Base-by-base conservation (phyloP, 116 monocot species). In the Phalaenopsis hybrid region DNA sequence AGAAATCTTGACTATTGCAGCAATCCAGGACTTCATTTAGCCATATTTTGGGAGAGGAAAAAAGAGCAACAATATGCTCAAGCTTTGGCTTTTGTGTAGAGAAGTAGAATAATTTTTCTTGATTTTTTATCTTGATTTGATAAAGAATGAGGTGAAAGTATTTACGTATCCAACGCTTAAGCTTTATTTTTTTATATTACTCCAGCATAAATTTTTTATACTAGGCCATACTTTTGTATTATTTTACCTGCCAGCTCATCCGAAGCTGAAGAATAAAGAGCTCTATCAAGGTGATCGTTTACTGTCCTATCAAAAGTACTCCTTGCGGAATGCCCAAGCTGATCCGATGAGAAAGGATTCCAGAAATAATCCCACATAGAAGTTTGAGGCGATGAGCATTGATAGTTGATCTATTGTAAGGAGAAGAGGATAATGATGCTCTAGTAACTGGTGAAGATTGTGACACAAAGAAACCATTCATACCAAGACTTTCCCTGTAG, bases 281-380 rank as follows among this genome's bases (percentile, higher is more conserved):
- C 89, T 89, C 88, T 84, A 83, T 83, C 77, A 51, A 95, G 95
- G 79, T 99, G 95, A 18, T 92, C 90, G 23, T 51, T 81, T 15
- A 81, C 55, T 10, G 86, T 79, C 79, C 81, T 83, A 75, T 89
- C 88, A 77, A 86, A 78, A 57, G 85, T 86, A 57, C 82, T 74
- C 68, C 80, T 78, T 21, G 79, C 49, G 20, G 91, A 79, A 63
- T 90, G 93, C 9, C 80, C 89, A 83, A 90, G 90, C 20, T 78
- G 68, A 72, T 98, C 92, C 81, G 89, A 52, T 37, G 99, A 65
- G 28, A 28, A 28, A 28, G 28, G 28, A 28, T 28, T 28, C 28
- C 28, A 28, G 28, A 28, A 28, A 28, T 83, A 93, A 74, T 99
- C 99, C 95, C 95, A 95, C 79, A 87, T 90, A n/a, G 93, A 87